Base-by-base conservation (phyloP, 352 stramenopile genomes). In the Saprolegnia parasitica region DNA sequence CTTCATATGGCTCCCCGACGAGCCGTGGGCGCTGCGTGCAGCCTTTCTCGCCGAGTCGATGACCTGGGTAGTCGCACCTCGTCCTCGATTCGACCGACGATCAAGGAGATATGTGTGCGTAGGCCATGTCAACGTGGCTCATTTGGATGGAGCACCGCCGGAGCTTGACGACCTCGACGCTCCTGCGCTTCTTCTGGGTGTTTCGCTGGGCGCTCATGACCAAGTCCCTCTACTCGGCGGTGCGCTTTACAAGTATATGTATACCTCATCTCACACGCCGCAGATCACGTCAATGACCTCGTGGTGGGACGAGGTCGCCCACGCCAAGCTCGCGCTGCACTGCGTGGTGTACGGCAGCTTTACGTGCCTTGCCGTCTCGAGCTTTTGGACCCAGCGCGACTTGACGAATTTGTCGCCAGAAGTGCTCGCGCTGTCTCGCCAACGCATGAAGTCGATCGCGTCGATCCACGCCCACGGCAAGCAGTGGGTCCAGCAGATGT, bases 61-160 rank as follows among this genome's bases (percentile, higher is more conserved):
- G 18, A 32, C 24, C 10, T 63, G 55, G 55, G 55, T 63, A 24
- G 5, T 5, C 15, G 6, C 55, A 35, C 5, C 29, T 35, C 29
- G 29, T 35, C n/a, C n/a, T n/a, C n/a, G n/a, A n/a, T n/a, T n/a
- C 29, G 29, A 35, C 5, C 5, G 29, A 35, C 5, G 29, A 2
- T 35, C 29, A 35, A 35, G 29, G 29, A 35, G 29, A 35, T n/a
- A n/a, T 35, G 29, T 2, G 5, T 35, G 29, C 29, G 29, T 63
- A 37, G 55, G 26, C 26, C 23, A 21, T 63, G 13, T 63, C 55
- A 6, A 47, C 55, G 24, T 20, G 11, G 32, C 55, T 63, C 9
- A 63, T 63, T 63, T 63, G 55, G 55, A 63, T 63, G 55, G 55
- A 40, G 24, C 55, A 63, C 35, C 55, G 55, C 37, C 55, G 55